Percentiles rank a stretch among this genome's conserved stretches.
Evolutionary conservation across 2,329 filamentous ascomycete species (phyloP).

Genomic region (Trichophyton mentagrophytes): DNA sequence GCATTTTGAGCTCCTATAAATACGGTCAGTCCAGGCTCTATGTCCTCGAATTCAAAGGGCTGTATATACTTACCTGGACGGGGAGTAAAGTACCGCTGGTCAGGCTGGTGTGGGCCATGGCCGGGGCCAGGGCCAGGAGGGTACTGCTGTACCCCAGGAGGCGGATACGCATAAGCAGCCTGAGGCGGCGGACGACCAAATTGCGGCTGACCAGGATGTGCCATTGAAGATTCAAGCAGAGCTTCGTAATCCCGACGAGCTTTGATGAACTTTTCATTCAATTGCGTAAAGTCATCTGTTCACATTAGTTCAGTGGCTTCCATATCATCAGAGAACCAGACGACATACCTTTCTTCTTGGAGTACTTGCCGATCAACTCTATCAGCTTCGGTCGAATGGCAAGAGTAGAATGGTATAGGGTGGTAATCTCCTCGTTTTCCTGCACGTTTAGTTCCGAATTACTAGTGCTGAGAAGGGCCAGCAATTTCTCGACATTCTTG

Average conservation of each 20-base stretch:
- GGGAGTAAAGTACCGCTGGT: slow-evolving; percentile 58
- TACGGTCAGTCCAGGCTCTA: slow-evolving; percentile 15
- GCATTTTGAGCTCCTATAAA: slow-evolving; percentile 7
- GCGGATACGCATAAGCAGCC: slow-evolving; percentile 28
- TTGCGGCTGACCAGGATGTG: slow-evolving; percentile 58
- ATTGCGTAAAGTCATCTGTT: slow-evolving; percentile 88
- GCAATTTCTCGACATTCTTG: slow-evolving; percentile 64
- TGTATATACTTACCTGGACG: slow-evolving; percentile 24
- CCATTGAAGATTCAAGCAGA: slow-evolving; percentile 92
- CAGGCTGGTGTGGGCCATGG: slow-evolving; percentile 34
- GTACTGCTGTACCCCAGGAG: slow-evolving; percentile 21
- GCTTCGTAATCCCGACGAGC: slow-evolving; percentile 92
- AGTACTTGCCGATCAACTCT: slow-evolving; percentile 96
- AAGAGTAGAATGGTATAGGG: slow-evolving; percentile 79
- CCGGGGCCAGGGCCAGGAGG: slow-evolving; percentile 16
- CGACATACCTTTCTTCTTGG: slow-evolving; percentile 83
- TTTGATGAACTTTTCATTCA: slow-evolving; percentile 99
- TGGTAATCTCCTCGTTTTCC: slow-evolving; percentile 93
- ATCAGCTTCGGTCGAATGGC: slow-evolving; percentile 94
- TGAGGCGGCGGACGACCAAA: slow-evolving; percentile 23
- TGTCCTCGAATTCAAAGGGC: slow-evolving; percentile 35
- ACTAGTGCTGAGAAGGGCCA: slow-evolving; percentile 82
- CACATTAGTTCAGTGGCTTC: background rate
- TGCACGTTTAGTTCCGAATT: slow-evolving; percentile 67
- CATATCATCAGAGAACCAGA: background rate